Percentiles rank a stretch among this genome's conserved stretches.
These are phyloP conservation scores for Scedosporium minutisporum DNA, from an alignment of 2,329 filamentous ascomycete species.

Conservation along the genomic window DNA sequence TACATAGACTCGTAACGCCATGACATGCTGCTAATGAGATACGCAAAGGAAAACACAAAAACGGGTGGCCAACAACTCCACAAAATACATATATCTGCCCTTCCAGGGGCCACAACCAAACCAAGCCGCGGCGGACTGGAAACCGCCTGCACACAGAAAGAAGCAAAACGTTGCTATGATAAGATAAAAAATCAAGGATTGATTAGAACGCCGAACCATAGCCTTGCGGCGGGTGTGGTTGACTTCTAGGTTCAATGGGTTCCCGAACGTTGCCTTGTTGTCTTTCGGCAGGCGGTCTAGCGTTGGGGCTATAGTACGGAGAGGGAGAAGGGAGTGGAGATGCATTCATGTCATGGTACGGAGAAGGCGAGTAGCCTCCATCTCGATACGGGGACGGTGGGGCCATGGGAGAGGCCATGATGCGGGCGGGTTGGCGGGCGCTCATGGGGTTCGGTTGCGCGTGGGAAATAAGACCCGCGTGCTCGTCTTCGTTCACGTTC, in stretches of 20 bases:
- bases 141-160: neutral
- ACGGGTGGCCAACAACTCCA: neutral
- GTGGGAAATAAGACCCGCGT: constrained; percentile 31
- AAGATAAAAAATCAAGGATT: neutral
- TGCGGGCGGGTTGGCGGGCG: neutral
- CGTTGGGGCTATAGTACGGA: neutral
- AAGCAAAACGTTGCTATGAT: neutral
- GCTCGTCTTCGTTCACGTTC: constrained; percentile 33
- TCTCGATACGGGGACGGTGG: constrained; percentile 1
- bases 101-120: neutral
- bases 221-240: neutral
- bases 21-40: neutral
- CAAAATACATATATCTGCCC: neutral
- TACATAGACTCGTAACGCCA: neutral
- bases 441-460: constrained; percentile 16
- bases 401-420: neutral
- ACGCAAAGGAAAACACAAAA: neutral
- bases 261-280: neutral
- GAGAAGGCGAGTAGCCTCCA: neutral
- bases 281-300: neutral
- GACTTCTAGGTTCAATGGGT: neutral
- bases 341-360: neutral
- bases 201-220: neutral
- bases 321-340: neutral
- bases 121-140: neutral